phyloP scores from a whole-genome alignment of 2,329 filamentous ascomycete genomes.

The Tricladium varicosporioides region DNA sequence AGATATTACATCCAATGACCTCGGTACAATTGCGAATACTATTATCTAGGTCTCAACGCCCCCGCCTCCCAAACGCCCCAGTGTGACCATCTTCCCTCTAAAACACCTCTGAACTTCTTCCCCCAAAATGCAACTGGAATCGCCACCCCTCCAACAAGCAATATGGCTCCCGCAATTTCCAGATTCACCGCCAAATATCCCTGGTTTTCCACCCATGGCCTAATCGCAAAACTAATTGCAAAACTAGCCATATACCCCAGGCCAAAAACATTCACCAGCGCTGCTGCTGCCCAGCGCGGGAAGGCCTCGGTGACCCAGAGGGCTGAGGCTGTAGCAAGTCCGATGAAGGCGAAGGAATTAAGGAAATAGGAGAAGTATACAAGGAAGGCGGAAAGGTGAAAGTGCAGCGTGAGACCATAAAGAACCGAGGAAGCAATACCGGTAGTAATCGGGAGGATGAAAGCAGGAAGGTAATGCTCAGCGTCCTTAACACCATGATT shows the following conservation, averaged over 20 bases:
- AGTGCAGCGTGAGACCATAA: conserved; percentile 12
- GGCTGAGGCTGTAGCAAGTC: conserved; percentile 13
- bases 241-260: conserved; percentile 20
- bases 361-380: conserved; percentile 13
- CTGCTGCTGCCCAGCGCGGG: conserved; percentile 17
- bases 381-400: conserved; percentile 5
- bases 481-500: conserved; percentile 19
- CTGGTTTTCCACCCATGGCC: conserved; percentile 15
- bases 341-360: conserved; percentile 13
- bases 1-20: no score
- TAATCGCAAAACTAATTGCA: conserved; percentile 14
- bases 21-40: no score
- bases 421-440: conserved; percentile 7
- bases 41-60: neutral
- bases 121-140: conserved; percentile 21
- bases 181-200: conserved; percentile 11
- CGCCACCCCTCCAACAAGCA: conserved; percentile 11
- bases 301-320: conserved; percentile 24
- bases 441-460: conserved; percentile 17
- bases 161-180: conserved; percentile 11
- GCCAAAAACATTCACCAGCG: conserved; percentile 15
- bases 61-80: conserved; percentile 2
- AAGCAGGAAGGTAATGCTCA: conserved; percentile 21
- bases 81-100: conserved; percentile 43
- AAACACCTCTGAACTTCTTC: conserved; percentile 44